phyloP scores from a whole-genome alignment of 1,284 basidiomycete species.

The Boletus chippewaensis region DNA sequence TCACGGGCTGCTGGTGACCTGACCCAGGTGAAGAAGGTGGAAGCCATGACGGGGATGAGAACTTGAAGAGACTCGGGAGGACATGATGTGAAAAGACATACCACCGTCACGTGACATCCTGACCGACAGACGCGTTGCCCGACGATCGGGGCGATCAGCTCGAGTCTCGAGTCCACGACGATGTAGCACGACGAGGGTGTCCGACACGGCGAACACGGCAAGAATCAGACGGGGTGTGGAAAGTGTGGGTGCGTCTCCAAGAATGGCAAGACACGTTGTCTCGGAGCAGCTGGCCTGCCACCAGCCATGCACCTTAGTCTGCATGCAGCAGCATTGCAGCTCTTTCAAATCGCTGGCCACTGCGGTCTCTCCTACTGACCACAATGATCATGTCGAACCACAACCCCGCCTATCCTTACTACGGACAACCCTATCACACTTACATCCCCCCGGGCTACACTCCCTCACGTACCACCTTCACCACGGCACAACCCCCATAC shows the following conservation, averaged over 20 bases:
- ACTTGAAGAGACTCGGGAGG: neutral
- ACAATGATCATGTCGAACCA: constrained; percentile 24
- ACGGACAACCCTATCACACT: constrained; percentile 33
- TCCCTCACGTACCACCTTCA: constrained; percentile 3
- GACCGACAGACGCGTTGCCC: neutral
- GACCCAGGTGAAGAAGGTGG: constrained; percentile 78
- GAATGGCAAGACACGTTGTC: constrained; percentile 29
- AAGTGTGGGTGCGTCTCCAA: constrained; percentile 7
- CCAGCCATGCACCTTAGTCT: constrained; percentile 20
- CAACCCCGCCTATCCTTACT: constrained; percentile 31
- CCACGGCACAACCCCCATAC: constrained; percentile 14
- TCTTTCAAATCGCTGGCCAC: constrained; percentile 10
- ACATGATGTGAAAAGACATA: neutral
- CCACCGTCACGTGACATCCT: constrained; percentile 16
- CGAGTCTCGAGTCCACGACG: neutral
- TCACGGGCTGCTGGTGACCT: constrained; percentile 84
- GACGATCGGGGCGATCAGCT: neutral
- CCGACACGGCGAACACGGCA: neutral
- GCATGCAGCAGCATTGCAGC: constrained; percentile 3
- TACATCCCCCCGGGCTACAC: constrained; percentile 31
- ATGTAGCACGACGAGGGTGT: neutral
- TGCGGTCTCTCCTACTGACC: constrained; percentile 4
- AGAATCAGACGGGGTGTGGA: neutral
- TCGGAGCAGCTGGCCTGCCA: constrained; percentile 12
- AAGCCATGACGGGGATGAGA: constrained; percentile 49